Base-by-base conservation (phyloP, 23 red algal genomes). In the Cyanidium caldarium region DNA sequence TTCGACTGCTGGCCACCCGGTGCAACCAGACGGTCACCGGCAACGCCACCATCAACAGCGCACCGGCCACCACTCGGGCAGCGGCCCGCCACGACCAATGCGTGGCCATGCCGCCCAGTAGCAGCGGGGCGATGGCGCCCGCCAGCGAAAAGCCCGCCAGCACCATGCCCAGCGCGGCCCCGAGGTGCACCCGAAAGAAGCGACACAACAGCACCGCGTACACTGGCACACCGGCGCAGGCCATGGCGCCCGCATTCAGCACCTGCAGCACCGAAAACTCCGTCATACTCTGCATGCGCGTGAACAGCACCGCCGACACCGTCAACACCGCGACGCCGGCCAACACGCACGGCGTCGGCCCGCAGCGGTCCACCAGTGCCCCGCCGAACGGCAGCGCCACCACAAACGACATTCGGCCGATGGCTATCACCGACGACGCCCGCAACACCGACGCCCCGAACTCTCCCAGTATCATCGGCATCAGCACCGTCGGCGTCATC, bases 401-500 rank as follows among this genome's bases (percentile, higher is more conserved):
- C 16, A 88, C 80, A 58, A 88, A 98, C 37, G 81, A 73, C 37
- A 98, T 37, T 34, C 87, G 87, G 19, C 92, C 84, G 1, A 85
- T 68, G 15, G 92, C 83, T 2, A 98, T 85, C 17, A 84, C 78
- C 13, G 87, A 42, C 39, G 84, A 80, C 0, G 79, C 86, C 37
- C 78, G 68, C 21, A 78, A 73, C 1, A 98, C 72, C 5, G 92
- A 70, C 39, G 83, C 45, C 16, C 66, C 45, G 35, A 98, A 68
- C 37, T 88, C 84, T 34, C 42, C 45, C 1, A 88, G 68, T 2
- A 98, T 73, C 0, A 85, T 65, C 14, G 92, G 92, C 80, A 98
- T 81, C 30, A 98, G 81, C 14, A 84, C 86, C 66, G 92, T 89
- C 15, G 92, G 92, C 2, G 92, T 83, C 77, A 98, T 85, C 46